These are phyloP conservation scores for Incumbomyces delicatus DNA, from an alignment of 2,329 filamentous ascomycete genomes.

Conservation along the genomic window DNA sequence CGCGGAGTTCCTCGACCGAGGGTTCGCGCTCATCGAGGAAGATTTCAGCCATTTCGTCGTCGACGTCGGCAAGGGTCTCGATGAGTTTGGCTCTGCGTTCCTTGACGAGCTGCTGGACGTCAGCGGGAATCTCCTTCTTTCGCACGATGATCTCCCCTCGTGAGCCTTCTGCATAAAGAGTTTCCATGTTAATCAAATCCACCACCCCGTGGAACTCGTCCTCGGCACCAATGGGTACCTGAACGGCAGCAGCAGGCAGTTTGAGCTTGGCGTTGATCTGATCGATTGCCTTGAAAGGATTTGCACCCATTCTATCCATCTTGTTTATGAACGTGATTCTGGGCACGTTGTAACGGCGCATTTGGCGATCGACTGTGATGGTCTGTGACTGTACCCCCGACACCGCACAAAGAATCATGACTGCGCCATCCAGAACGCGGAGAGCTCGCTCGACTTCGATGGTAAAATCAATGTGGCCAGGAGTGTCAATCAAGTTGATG, in stretches of 20 bases:
- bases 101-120: constrained; percentile 63
- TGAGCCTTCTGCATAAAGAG: constrained; percentile 81
- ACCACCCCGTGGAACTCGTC: constrained; percentile 88
- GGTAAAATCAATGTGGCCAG: constrained; percentile 97
- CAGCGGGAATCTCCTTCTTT: constrained; percentile 72
- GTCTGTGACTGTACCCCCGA: constrained; percentile 97
- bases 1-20: constrained; percentile 73
- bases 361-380: constrained; percentile 95
- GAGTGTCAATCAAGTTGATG: constrained; percentile 97
- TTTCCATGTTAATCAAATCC: constrained; percentile 83
- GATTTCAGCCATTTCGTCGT: constrained; percentile 93
- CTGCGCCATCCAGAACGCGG: constrained; percentile 87
- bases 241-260: constrained; percentile 82
- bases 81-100: constrained; percentile 80
- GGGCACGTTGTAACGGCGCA: constrained; percentile 96
- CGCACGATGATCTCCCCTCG: constrained; percentile 66
- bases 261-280: constrained; percentile 96
- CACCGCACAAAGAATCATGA: constrained; percentile 97
- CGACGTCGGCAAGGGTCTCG: constrained; percentile 91
- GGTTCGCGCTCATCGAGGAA: constrained; percentile 83
- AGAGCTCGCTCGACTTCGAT: constrained; percentile 96
- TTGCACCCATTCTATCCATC: constrained; percentile 98
- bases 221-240: constrained; percentile 87
- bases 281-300: constrained; percentile 94
- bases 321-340: constrained; percentile 97